Conservation (phyloP, 2,329 filamentous ascomycete genomes). For the Laburnicola sp. region DNA sequence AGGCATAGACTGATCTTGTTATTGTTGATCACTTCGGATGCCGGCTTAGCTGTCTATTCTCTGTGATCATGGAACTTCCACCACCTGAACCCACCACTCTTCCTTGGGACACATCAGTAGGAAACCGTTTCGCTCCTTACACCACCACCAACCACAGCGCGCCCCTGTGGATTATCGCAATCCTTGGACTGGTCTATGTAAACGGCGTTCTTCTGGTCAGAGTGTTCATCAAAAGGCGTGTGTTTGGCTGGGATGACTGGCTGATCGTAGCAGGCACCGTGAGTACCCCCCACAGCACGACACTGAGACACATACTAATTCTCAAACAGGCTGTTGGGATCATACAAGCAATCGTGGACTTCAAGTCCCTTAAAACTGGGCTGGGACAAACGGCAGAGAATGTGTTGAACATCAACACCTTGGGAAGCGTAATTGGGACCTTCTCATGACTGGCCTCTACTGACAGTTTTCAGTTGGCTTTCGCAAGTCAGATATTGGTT, state of each 20-base stretch:
- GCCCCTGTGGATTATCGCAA: conserved; percentile 14
- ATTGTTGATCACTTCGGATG: conserved; percentile 5
- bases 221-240: conserved; percentile 16
- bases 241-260: conserved; percentile 17
- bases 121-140: conserved; percentile 17
- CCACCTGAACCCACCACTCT: conserved; percentile 4
- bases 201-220: conserved; percentile 10
- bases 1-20: conserved; percentile 4
- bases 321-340: conserved; percentile 7
- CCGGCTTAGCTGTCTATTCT: background rate
- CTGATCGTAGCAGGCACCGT: conserved; percentile 16
- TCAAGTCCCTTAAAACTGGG: conserved; percentile 6
- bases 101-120: conserved; percentile 17
- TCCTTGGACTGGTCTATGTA: conserved; percentile 18
- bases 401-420: background rate
- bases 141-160: conserved; percentile 16
- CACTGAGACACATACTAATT: background rate
- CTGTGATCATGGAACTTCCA: conserved; percentile 2
- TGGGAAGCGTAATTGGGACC: background rate
- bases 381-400: conserved; percentile 6
- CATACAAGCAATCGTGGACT: conserved; percentile 7
- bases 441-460: background rate
- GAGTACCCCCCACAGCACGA: background rate
- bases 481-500: conserved; percentile 17
- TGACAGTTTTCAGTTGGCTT: conserved; percentile 11